These are phyloP conservation scores for Pseudogymnoascus destructans DNA, from an alignment of 2,329 filamentous ascomycete genomes.

Conservation along the genomic window DNA sequence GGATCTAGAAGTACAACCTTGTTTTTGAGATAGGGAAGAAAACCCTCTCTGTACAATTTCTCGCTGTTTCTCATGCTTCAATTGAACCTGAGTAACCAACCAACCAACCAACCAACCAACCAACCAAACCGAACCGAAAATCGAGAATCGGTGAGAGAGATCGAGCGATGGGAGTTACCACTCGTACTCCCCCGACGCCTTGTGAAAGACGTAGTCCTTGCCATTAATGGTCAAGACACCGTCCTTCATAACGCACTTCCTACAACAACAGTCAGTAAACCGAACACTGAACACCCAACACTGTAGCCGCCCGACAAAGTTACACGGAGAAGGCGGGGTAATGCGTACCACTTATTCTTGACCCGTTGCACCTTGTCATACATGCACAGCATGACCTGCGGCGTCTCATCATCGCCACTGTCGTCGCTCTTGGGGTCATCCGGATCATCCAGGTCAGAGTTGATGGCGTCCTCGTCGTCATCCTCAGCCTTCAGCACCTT, in stretches of 20 bases:
- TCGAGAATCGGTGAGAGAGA: neutral
- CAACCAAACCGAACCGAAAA: neutral
- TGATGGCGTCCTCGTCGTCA: constrained; percentile 88
- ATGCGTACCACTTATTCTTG: constrained; percentile 80
- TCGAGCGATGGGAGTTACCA: constrained; percentile 50
- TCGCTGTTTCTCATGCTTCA: neutral
- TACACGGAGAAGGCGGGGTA: neutral
- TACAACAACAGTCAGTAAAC: constrained; percentile 26
- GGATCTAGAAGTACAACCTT: constrained; percentile 6
- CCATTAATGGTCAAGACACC: constrained; percentile 86
- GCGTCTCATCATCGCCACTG: constrained; percentile 75
- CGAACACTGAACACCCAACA: neutral
- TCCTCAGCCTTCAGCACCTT: constrained; percentile 36
- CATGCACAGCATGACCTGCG: constrained; percentile 94
- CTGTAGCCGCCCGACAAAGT: neutral
- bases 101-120: neutral
- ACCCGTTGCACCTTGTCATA: constrained; percentile 98
- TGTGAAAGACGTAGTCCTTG: constrained; percentile 96
- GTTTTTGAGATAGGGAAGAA: neutral
- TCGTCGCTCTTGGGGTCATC: constrained; percentile 77
- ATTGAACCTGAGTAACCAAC: neutral
- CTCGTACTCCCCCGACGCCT: constrained; percentile 93
- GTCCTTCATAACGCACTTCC: constrained; percentile 97
- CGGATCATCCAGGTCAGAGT: constrained; percentile 91
- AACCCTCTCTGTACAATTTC: neutral